Evolutionary conservation across 176 grass and related monocot genomes (phyloP).

Genomic region (Pontederia paniculata): DNA sequence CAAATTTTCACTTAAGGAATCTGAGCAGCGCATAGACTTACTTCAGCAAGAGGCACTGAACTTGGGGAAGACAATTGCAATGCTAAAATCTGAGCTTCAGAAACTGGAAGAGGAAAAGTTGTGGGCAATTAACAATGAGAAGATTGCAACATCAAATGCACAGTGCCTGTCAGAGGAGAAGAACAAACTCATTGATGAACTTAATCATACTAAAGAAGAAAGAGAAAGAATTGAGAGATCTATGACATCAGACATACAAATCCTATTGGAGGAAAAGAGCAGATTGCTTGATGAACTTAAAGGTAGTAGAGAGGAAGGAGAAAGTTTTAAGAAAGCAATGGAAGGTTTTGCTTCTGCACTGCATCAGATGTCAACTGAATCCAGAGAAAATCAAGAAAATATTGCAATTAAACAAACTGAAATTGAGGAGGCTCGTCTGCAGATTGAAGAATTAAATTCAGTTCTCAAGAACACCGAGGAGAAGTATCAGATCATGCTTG

Average conservation of each 20-base stretch:
- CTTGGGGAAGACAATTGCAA: conserved; percentile 52
- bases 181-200: conserved; percentile 32
- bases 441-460: conserved; percentile 78
- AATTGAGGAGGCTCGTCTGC: conserved; percentile 40
- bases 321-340: conserved; percentile 4
- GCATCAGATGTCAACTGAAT: conserved; percentile 38
- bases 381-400: conserved; percentile 51
- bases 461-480: conserved; percentile 59
- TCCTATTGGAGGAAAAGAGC: conserved; percentile 5
- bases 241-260: conserved; percentile 25
- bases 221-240: conserved; percentile 43
- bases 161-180: conserved; percentile 47
- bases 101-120: conserved; percentile 44
- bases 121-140: conserved; percentile 49
- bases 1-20: conserved; percentile 43
- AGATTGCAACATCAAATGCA: conserved; percentile 35
- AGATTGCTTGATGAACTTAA: conserved; percentile 1
- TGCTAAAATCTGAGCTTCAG: conserved; percentile 62
- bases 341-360: conserved; percentile 55
- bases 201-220: conserved; percentile 44
- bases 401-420: conserved; percentile 60
- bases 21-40: conserved; percentile 37
- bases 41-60: conserved; percentile 51
- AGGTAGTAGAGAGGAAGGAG: conserved; percentile 1
- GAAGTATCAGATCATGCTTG: conserved; percentile 55